A percentile compares a stretch with the other conserved stretches of the same genome.
Evolutionary conservation across 148 eudicot genomes (phyloP).

Genomic region (Vaccinium myrtillus): DNA sequence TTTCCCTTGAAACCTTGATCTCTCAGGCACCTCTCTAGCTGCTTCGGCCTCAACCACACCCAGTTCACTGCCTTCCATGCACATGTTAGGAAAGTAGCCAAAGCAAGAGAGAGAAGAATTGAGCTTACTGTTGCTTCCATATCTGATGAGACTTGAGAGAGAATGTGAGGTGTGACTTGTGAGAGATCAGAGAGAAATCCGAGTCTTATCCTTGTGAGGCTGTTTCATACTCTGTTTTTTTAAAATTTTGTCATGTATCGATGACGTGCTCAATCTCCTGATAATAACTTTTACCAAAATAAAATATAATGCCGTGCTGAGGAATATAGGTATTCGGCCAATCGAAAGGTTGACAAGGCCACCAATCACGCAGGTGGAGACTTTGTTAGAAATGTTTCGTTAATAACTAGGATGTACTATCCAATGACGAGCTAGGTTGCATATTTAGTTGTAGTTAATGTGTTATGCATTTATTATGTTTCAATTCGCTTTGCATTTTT

Average conservation of each 20-base stretch:
- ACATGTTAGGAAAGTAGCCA: not conserved
- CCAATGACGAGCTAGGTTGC: too few relatives aligned
- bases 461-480: not conserved
- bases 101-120: constrained; percentile 7
- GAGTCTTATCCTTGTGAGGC: not conserved
- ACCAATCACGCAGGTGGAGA: not conserved
- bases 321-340: not conserved
- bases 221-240: too few relatives aligned
- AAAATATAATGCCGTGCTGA: too few relatives aligned
- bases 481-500: not conserved
- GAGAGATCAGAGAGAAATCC: not conserved
- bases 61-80: constrained; percentile 22
- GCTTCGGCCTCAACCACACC: constrained; percentile 34
- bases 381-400: not conserved
- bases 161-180: not conserved
- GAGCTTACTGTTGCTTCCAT: constrained; percentile 17
- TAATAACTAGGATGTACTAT: too few relatives aligned
- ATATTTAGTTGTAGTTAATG: not conserved
- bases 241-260: not conserved
- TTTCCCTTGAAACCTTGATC: constrained; percentile 37
- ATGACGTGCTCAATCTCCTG: not conserved
- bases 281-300: too few relatives aligned
- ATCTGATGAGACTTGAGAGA: not conserved
- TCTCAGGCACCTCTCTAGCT: constrained; percentile 29
- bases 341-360: not conserved